Conservation (phyloP, 208 protist species). For the Acanthamoeba castellanii region DNA sequence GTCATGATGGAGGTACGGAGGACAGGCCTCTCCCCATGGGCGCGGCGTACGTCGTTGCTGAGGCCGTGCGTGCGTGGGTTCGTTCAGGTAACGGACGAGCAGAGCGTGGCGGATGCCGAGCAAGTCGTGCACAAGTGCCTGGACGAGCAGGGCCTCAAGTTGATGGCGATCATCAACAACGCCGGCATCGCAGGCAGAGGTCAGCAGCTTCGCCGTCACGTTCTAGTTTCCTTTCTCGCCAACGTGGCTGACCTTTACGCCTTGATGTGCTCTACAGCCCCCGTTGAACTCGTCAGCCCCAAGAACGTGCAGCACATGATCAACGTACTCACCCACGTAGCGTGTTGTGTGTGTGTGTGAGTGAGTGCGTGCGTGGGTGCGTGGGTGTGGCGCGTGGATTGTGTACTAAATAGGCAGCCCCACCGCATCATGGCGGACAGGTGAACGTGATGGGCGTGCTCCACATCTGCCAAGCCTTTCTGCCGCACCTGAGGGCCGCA, state of each 20-base stretch:
- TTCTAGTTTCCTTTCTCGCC: not conserved
- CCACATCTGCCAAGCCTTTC: conserved; percentile 35
- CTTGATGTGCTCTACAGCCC: not conserved
- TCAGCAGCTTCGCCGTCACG: not conserved
- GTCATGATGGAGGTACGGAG: conserved; percentile 23
- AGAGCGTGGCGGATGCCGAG: conserved; percentile 18
- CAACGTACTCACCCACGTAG: not conserved
- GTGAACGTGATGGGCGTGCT: conserved; percentile 65
- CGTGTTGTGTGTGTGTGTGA: not conserved
- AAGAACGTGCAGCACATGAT: conserved; percentile 49
- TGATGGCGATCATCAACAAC: conserved; percentile 57
- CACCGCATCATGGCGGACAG: not conserved
- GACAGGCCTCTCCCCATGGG: not conserved
- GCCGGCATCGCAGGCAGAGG: conserved; percentile 23
- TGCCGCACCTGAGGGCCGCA: conserved; percentile 4
- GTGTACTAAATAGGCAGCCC: too few relatives aligned
- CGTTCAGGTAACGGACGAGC: not conserved
- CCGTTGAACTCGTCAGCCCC: conserved; percentile 10
- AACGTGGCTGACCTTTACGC: not conserved
- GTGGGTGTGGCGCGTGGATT: not conserved
- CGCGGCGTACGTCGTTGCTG: not conserved
- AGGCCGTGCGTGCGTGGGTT: not conserved
- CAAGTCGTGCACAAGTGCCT: not conserved
- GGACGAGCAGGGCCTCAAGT: not conserved
- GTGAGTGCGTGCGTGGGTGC: not conserved